phyloP scores from a whole-genome alignment of 257 asterid genomes.

The Asclepias syriaca region DNA sequence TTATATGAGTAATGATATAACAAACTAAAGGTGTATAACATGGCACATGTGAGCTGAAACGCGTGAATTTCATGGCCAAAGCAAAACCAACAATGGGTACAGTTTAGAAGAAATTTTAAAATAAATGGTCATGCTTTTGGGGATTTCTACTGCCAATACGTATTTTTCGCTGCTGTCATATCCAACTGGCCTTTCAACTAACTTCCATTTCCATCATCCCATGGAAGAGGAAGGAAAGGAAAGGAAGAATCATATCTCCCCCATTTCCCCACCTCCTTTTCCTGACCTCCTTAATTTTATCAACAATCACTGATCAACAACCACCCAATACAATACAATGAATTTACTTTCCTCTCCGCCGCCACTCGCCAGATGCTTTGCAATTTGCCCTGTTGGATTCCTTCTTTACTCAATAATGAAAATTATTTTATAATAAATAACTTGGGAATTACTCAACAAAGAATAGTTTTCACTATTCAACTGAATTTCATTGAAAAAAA shows the following conservation, averaged over 20 bases:
- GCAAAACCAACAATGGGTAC: conserved; percentile 4
- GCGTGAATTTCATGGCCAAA: conserved; percentile 18
- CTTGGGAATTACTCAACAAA: background rate
- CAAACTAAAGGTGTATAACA: background rate
- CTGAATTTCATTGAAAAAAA: conserved; percentile 3
- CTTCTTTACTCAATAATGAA: background rate
- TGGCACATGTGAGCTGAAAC: background rate
- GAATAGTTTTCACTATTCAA: background rate
- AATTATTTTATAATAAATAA: too few relatives aligned
- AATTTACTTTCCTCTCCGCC: background rate
- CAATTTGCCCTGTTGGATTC: background rate
- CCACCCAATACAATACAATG: background rate
- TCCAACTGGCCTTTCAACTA: conserved; percentile 4
- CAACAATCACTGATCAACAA: background rate
- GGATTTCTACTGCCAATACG: background rate
- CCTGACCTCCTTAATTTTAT: background rate
- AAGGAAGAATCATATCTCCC: background rate
- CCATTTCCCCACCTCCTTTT: too few relatives aligned
- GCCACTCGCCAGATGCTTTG: background rate
- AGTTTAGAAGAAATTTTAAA: background rate
- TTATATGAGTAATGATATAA: background rate
- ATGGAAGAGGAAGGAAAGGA: too few relatives aligned
- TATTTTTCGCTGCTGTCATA: background rate
- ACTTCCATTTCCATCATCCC: background rate
- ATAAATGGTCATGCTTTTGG: conserved; percentile 4